These are phyloP conservation scores for Hortaea werneckii DNA, from an alignment of 2,329 filamentous ascomycete species.

Conservation along the genomic window DNA sequence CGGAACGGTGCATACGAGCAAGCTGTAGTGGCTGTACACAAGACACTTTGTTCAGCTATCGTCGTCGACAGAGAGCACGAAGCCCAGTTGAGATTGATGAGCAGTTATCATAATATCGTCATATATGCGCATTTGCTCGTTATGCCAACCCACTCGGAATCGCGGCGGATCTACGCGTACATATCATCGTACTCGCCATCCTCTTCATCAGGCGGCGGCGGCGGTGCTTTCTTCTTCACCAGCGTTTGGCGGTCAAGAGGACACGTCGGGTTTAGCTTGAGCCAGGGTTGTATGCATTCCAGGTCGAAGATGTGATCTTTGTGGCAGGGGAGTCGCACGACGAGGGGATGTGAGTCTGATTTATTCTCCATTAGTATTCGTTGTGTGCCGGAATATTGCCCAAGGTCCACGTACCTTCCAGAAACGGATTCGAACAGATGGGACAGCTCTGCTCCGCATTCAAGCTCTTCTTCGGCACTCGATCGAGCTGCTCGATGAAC, in stretches of 20 bases:
- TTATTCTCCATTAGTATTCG: too few species aligned
- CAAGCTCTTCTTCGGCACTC: constrained; percentile 46
- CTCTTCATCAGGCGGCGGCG: constrained; percentile 35
- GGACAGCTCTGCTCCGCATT: constrained; percentile 46
- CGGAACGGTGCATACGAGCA: too few species aligned
- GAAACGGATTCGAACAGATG: constrained; percentile 51
- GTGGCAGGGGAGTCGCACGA: constrained; percentile 53
- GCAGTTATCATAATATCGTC: too few species aligned
- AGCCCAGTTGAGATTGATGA: too few species aligned
- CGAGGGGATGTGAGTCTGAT: constrained; percentile 49
- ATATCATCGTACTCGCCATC: constrained; percentile 44
- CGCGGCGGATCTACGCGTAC: constrained; percentile 28
- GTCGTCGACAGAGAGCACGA: too few species aligned
- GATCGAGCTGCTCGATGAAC: constrained; percentile 51
- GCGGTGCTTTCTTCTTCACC: constrained; percentile 36
- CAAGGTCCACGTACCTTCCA: constrained; percentile 40
- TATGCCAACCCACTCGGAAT: not conserved
- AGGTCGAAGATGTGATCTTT: constrained; percentile 53
- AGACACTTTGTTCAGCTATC: too few species aligned
- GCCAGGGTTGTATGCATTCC: constrained; percentile 55
- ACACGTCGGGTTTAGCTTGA: constrained; percentile 54
- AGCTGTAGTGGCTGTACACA: too few species aligned
- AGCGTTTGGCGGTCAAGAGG: constrained; percentile 52
- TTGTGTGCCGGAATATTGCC: too few species aligned
- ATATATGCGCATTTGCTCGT: too few species aligned